These are phyloP conservation scores for Citrus reticulata DNA, from an alignment of 345 rosid species.

Conservation along the genomic window DNA sequence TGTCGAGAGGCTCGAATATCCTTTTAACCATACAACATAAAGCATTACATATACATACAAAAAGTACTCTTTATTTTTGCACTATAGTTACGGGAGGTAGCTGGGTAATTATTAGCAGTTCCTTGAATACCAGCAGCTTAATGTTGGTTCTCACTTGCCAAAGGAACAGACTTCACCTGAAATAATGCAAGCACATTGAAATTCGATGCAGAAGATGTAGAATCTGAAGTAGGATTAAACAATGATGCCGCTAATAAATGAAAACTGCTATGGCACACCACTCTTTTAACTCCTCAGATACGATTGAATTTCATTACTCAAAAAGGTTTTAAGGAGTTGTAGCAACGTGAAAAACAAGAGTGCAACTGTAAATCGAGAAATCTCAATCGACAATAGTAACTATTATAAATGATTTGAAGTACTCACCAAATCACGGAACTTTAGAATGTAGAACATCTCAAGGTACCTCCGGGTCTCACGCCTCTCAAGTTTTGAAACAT, in stretches of 20 bases:
- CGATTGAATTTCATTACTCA: neutral
- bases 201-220: neutral
- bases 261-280: neutral
- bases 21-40: neutral
- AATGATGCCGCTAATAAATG: neutral
- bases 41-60: neutral
- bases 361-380: neutral
- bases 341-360: neutral
- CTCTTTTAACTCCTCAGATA: neutral
- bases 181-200: constrained; percentile 3
- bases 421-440: constrained; percentile 83
- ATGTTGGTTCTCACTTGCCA: constrained; percentile 49
- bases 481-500: constrained; percentile 85
- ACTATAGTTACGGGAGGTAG: neutral
- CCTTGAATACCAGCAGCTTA: constrained; percentile 15
- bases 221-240: neutral
- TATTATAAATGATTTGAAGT: neutral
- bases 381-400: neutral
- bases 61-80: constrained; percentile 12
- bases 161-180: constrained; percentile 84
- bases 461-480: constrained; percentile 90
- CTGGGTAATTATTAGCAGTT: neutral
- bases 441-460: constrained; percentile 98
- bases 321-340: too few species aligned
- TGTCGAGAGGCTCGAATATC: neutral